Conservation (phyloP, 164 flowering plant genomes). For the Vitis amurensis region DNA sequence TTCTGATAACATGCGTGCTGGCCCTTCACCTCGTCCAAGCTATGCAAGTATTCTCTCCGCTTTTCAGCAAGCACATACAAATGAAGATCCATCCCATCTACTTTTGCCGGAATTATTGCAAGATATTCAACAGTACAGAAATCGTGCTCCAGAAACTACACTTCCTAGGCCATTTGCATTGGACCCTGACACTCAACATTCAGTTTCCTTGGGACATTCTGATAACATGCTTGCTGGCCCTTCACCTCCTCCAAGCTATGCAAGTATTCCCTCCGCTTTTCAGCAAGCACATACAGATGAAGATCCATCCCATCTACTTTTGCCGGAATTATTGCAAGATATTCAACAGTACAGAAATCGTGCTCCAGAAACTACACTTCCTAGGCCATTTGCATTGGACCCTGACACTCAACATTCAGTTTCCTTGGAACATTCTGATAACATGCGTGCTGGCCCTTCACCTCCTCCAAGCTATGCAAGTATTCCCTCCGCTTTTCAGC, state of each 20-base stretch:
- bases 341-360: background rate
- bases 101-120: no score
- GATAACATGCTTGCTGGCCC: slow-evolving; percentile 49
- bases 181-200: no score
- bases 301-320: slow-evolving; percentile 34
- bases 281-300: slow-evolving; percentile 22
- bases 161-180: no score
- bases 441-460: no score
- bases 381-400: slow-evolving; percentile 45
- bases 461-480: no score
- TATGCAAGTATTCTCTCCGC: slow-evolving; percentile 50
- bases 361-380: background rate
- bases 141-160: background rate
- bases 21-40: slow-evolving; percentile 47
- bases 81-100: no score
- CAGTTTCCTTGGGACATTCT: slow-evolving; percentile 4
- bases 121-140: background rate
- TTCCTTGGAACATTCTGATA: slow-evolving; percentile 31
- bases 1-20: slow-evolving; percentile 46
- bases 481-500: no score
- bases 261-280: slow-evolving; percentile 50
- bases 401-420: slow-evolving; percentile 56
- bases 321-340: background rate
- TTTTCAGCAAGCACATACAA: slow-evolving; percentile 25
- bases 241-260: slow-evolving; percentile 45